A percentile compares a stretch with the other conserved stretches of the same genome.
Conservation (phyloP, 495 filamentous ascomycete species). For the Xylaria intraflava region DNA sequence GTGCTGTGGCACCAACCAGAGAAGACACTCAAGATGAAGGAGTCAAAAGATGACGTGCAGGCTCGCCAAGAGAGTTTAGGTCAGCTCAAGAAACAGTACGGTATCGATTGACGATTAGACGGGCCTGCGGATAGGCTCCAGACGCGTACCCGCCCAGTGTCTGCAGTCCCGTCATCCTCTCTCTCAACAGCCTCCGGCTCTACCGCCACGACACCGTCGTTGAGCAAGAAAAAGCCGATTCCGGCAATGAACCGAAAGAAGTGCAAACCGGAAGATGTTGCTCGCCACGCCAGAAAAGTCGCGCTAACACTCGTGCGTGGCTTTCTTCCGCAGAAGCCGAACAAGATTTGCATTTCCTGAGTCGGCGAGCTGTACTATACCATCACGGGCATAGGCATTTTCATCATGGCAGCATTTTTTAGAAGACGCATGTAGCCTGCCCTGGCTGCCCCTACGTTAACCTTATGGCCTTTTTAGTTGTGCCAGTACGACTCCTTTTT, state of each 20-base stretch:
- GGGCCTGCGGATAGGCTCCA: conserved; percentile 49
- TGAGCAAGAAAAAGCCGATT: conserved; percentile 23
- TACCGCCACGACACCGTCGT: conserved; percentile 19
- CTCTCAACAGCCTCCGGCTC: conserved; percentile 33
- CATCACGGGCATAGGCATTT: conserved; percentile 10
- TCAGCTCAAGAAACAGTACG: conserved; percentile 93
- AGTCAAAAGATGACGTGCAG: conserved; percentile 90
- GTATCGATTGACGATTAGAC: conserved; percentile 87
- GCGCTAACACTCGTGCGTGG: conserved; percentile 41
- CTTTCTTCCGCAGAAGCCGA: conserved; percentile 25
- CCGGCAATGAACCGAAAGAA: conserved; percentile 26
- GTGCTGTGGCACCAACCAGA: conserved; percentile 98
- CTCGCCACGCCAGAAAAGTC: conserved; percentile 31
- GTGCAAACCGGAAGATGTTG: conserved; percentile 26
- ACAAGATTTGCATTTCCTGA: conserved; percentile 28
- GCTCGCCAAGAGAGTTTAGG: conserved; percentile 95
- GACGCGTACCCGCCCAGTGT: conserved; percentile 31
- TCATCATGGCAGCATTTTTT: conserved; percentile 10
- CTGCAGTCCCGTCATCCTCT: conserved; percentile 49
- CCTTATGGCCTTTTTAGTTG: conserved; percentile 22
- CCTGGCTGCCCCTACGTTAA: conserved; percentile 8
- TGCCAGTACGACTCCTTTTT: conserved; percentile 4
- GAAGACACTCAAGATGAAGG: conserved; percentile 89
- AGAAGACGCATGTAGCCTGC: neutral
- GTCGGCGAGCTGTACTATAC: conserved; percentile 11